Evolutionary conservation across 2,329 filamentous ascomycete genomes (phyloP).

Genomic region (Fusarium acutatum): DNA sequence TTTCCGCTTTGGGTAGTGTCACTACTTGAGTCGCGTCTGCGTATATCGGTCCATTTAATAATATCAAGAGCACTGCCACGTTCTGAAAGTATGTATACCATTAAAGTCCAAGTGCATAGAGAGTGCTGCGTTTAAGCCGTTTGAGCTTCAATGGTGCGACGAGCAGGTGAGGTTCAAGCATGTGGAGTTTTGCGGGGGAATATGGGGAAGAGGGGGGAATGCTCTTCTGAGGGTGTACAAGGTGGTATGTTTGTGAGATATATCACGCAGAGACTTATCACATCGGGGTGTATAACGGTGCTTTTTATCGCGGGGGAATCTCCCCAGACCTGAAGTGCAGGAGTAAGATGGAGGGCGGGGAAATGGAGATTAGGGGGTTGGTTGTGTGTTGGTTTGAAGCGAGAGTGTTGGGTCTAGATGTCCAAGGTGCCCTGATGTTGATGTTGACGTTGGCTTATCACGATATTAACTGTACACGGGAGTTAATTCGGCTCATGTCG

Average conservation of each 20-base stretch:
- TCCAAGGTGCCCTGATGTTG: not conserved
- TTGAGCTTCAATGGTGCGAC: slow-evolving; percentile 17
- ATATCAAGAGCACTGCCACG: not conserved
- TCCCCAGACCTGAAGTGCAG: not conserved
- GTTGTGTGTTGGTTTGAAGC: not conserved
- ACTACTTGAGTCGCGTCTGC: not conserved
- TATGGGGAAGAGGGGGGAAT: slow-evolving; percentile 14
- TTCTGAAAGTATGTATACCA: not conserved
- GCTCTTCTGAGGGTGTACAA: not conserved
- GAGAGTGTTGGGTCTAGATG: not conserved
- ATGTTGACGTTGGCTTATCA: not conserved
- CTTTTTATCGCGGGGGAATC: not conserved
- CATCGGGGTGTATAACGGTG: not conserved
- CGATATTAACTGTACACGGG: not conserved
- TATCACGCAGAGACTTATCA: slow-evolving; percentile 12
- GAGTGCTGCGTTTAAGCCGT: not conserved
- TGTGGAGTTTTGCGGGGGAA: slow-evolving; percentile 31
- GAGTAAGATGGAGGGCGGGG: slow-evolving; percentile 9
- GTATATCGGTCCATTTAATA: not conserved
- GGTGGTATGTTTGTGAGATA: slow-evolving; percentile 20
- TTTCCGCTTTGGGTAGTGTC: not conserved
- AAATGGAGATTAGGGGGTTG: not conserved
- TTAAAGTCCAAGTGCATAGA: not conserved
- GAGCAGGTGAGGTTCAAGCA: slow-evolving; percentile 5
- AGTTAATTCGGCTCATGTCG: slow-evolving; percentile 15